Conservation (phyloP, 2,329 filamentous ascomycete species). For the Onygenales sp. region DNA sequence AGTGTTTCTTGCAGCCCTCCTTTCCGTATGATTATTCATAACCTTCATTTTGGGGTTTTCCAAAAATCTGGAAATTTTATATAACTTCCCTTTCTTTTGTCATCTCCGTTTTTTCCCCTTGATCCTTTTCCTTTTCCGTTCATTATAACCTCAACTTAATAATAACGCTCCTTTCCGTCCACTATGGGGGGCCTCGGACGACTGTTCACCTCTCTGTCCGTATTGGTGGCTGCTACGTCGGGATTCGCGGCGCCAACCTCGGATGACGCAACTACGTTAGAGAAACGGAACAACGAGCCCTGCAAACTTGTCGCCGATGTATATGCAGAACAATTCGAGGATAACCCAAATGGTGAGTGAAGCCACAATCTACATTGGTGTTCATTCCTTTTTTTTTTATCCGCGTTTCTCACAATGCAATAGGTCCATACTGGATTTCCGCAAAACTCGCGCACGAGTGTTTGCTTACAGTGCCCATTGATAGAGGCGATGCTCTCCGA, state of each 20-base stretch:
- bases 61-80: not conserved
- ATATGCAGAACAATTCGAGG: not conserved
- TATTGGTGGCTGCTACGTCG: not conserved
- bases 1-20: not conserved
- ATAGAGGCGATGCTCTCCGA: conserved; percentile 12
- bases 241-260: not conserved
- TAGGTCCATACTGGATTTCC: not conserved
- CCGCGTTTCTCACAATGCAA: conserved; percentile 2
- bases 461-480: conserved; percentile 15
- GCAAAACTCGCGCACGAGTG: conserved; percentile 15
- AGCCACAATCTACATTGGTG: not conserved
- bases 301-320: not conserved
- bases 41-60: not conserved
- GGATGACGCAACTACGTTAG: not conserved
- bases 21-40: not conserved
- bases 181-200: not conserved
- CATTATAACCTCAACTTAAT: not conserved
- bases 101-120: not conserved
- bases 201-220: not conserved
- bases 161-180: not conserved
- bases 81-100: not conserved
- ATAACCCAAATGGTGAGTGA: not conserved
- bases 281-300: not conserved
- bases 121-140: not conserved
- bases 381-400: not conserved